Evolutionary conservation across 2,329 filamentous ascomycete species (phyloP).

Genomic region (Fusarium musae): DNA sequence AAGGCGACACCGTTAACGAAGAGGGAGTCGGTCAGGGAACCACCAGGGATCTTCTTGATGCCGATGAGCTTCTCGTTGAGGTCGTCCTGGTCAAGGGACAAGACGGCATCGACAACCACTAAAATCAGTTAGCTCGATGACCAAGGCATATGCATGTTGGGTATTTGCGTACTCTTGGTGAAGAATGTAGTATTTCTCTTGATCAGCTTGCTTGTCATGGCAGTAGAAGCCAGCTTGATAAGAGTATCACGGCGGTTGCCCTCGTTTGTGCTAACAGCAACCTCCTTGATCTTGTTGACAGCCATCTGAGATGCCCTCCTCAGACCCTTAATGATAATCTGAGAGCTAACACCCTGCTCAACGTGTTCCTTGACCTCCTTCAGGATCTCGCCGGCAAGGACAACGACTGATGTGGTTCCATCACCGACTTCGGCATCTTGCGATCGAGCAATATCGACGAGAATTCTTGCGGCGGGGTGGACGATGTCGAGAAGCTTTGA

Average conservation of each 20-base stretch:
- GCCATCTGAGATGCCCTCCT: constrained; percentile 89
- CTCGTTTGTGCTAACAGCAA: constrained; percentile 86
- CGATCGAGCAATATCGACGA: constrained; percentile 97
- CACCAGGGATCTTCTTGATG: constrained; percentile 97
- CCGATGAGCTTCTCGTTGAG: constrained; percentile 98
- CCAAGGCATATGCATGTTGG: background rate
- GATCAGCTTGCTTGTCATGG: constrained; percentile 99
- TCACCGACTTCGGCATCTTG: constrained; percentile 99
- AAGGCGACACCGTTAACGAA: constrained; percentile 99
- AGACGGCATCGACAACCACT: constrained; percentile 98
- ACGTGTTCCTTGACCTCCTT: constrained; percentile 97
- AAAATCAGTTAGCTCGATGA: constrained; percentile 44
- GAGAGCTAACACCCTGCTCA: constrained; percentile 95
- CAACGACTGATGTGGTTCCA: constrained; percentile 96
- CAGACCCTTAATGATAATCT: constrained; percentile 97
- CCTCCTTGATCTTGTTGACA: constrained; percentile 99
- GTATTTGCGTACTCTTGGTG: constrained; percentile 80
- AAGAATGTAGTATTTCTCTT: constrained; percentile 98
- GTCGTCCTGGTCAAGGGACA: constrained; percentile 95
- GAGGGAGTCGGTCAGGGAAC: constrained; percentile 93
- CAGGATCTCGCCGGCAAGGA: constrained; percentile 95
- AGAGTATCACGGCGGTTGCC: constrained; percentile 88
- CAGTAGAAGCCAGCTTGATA: constrained; percentile 88
- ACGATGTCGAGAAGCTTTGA: constrained; percentile 93
- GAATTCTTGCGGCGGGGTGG: constrained; percentile 94